Conservation (phyloP, 768 basidiomycete species). For the Phylloporus sp. region DNA sequence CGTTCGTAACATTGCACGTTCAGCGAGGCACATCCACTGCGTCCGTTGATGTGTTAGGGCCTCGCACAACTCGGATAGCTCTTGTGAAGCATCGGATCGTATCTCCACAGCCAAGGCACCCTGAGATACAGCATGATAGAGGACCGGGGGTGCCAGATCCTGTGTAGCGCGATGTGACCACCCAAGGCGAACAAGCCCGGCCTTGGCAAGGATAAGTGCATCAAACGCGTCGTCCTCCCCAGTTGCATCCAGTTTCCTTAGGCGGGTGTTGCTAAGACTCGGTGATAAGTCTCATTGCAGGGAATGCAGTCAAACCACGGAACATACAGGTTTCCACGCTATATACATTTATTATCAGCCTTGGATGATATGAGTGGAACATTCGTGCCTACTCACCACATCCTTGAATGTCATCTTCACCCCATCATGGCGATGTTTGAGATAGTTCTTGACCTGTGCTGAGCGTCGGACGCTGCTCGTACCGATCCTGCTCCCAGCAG, state of each 20-base stretch:
- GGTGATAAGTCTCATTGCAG: constrained; percentile 4
- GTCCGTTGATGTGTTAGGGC: constrained; percentile 74
- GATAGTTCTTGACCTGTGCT: constrained; percentile 81
- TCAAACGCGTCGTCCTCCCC: constrained; percentile 62
- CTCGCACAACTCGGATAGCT: constrained; percentile 58
- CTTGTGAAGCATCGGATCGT: constrained; percentile 57
- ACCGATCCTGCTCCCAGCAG: constrained; percentile 87
- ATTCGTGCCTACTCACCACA: constrained; percentile 56
- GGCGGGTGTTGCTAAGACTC: constrained; percentile 71
- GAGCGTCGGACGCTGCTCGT: constrained; percentile 92
- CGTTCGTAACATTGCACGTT: constrained; percentile 82
- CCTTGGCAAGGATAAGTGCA: constrained; percentile 89
- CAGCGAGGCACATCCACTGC: constrained; percentile 73
- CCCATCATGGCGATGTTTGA: constrained; percentile 44
- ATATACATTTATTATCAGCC: constrained; percentile 3
- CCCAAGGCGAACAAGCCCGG: constrained; percentile 82
- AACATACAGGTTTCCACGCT: constrained; percentile 87
- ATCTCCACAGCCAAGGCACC: constrained; percentile 90
- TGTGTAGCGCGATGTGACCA: constrained; percentile 71
- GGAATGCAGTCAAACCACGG: background rate
- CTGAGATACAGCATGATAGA: constrained; percentile 91
- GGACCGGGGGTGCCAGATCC: constrained; percentile 67
- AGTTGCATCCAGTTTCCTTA: constrained; percentile 85
- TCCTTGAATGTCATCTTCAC: constrained; percentile 70
- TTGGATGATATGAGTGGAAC: background rate